phyloP scores from a whole-genome alignment of 352 stramenopile genomes.

The Thraustotheca clavata region DNA sequence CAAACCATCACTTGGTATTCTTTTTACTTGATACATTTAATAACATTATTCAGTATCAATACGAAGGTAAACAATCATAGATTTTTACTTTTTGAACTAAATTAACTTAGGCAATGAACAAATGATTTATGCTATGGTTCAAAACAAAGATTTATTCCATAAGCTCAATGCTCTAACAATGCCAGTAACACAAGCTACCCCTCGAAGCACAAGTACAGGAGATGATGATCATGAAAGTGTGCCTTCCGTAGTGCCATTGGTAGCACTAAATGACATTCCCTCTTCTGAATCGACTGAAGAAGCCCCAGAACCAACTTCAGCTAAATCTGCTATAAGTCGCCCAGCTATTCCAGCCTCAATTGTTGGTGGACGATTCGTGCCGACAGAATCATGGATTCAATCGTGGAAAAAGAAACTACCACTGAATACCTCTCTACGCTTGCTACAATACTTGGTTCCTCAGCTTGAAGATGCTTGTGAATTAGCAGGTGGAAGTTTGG shows the following conservation, averaged over 20 bases:
- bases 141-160: conserved; percentile 93
- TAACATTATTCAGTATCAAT: conserved; percentile 99
- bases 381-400: conserved; percentile 91
- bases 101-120: conserved; percentile 91
- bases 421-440: conserved; percentile 90
- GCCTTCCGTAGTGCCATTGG: not conserved
- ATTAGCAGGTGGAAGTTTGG: conserved; percentile 77
- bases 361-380: conserved; percentile 58
- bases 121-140: conserved; percentile 97
- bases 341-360: conserved; percentile 4
- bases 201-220: not conserved
- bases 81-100: not conserved
- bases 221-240: conserved; percentile 10
- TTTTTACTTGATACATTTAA: conserved; percentile 98
- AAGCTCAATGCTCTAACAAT: conserved; percentile 86
- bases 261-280: not conserved
- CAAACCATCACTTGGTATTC: conserved; percentile 93
- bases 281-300: not conserved
- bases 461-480: conserved; percentile 73
- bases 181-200: conserved; percentile 27
- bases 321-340: conserved; percentile 5
- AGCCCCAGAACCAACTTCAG: not conserved
- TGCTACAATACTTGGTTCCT: conserved; percentile 93
- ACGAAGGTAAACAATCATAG: conserved; percentile 28
- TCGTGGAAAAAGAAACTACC: conserved; percentile 93